Evolutionary conservation across 2,329 filamentous ascomycete species (phyloP), one percentile per base, ranked within the genome.

Genomic region (Penicillium decumbens): DNA sequence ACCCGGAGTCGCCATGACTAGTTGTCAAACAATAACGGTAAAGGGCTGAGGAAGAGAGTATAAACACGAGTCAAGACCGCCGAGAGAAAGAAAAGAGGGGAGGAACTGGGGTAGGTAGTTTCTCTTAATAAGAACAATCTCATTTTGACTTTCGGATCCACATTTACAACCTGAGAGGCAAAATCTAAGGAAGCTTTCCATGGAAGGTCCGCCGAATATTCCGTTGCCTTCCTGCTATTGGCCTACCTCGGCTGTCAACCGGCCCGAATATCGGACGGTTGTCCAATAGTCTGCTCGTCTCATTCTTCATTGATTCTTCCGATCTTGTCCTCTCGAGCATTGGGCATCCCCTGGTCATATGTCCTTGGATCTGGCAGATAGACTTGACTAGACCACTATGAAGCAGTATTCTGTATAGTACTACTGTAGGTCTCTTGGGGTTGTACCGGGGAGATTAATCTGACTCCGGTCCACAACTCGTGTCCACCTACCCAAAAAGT

Each of bases 161-260:
- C 38, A 37, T 33, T 46, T 46, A 24, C 39, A 37, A 47, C 49
- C 37, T 41, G 43, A 33, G 46, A 45, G 51, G 46, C 51, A 30
- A 28, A 49, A 50, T 39, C 44, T 45, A 39, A 23, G 18, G 18
- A 23, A 13, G 4, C 38, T 44, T 46, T 25, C 47, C 49, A 50
- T 53, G 42, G 54, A 57, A 57, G 52, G 43, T 45, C 52, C 54
- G 45, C 54, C 47, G 52, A 55, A 51, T 18, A 39, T 37, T 54
- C 38, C 25, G 37, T 38, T 20, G 28, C 10, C 9, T 6, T 2
- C 4, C 7, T 20, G 6, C 20, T 10, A 49, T 49, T 49, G 41
- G 46, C 6, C 15, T 24, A 1, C 4, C 4, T 3, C 7, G 24
- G 24, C 4, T 41, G 23, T 32, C 38, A 40, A 8, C 43, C 50